A percentile compares a stretch with the other conserved stretches of the same genome.
Evolutionary conservation across 1,284 basidiomycete genomes (phyloP).

Genomic region (Boletus holoroseus): DNA sequence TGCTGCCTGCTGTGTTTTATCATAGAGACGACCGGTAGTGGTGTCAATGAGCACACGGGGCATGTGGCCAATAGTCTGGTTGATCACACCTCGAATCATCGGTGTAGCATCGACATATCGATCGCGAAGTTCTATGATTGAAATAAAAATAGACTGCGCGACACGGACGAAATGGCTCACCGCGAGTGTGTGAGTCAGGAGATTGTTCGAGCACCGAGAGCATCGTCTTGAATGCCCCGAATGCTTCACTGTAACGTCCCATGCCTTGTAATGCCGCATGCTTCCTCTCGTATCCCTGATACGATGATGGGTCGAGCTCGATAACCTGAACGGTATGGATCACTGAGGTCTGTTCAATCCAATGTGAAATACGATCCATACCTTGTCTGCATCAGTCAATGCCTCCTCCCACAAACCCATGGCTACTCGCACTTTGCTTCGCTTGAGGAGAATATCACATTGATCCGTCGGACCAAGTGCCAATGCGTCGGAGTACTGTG

Average conservation of each 20-base stretch:
- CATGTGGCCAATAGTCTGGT: neutral
- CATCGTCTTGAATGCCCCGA: neutral
- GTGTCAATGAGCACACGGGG: neutral
- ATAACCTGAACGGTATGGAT: neutral
- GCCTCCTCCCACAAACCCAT: neutral
- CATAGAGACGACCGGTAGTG: neutral
- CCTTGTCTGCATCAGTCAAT: neutral
- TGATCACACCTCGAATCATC: neutral
- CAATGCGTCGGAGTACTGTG: neutral
- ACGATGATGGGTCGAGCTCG: neutral
- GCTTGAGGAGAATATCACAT: neutral
- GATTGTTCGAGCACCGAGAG: neutral
- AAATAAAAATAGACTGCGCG: neutral
- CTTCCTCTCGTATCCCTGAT: neutral
- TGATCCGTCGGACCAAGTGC: neutral
- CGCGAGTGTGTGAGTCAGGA: neutral
- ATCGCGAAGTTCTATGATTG: neutral
- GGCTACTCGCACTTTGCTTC: neutral
- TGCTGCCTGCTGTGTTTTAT: neutral
- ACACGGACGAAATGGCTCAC: neutral
- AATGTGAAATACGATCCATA: neutral
- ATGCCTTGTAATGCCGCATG: neutral
- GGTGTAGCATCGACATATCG: neutral
- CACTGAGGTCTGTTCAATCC: neutral
- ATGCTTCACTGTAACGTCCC: neutral